phyloP scores from a whole-genome alignment of 2,329 filamentous ascomycete species.

The Monosporascus sp. region DNA sequence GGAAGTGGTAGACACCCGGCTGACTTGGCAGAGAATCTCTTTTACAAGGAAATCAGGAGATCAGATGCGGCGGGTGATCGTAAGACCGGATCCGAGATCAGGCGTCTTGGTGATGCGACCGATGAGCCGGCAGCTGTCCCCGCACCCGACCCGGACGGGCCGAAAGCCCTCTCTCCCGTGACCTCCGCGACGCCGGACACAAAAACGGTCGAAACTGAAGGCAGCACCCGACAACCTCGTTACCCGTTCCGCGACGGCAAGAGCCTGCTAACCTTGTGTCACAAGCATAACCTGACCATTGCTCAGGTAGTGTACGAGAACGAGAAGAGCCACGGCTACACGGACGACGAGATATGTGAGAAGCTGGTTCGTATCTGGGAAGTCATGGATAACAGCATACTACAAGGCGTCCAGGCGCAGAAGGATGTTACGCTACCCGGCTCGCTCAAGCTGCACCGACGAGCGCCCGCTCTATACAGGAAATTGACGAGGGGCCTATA shows the following conservation, averaged over 20 bases:
- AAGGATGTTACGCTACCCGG: conserved; percentile 36
- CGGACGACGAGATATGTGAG: conserved; percentile 41
- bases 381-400: conserved; percentile 46
- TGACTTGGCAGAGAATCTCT: conserved; percentile 46
- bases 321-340: conserved; percentile 45
- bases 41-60: conserved; percentile 45
- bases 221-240: conserved; percentile 29
- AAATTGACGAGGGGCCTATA: conserved; percentile 42
- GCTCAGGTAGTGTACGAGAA: conserved; percentile 48
- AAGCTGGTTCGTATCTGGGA: conserved; percentile 45
- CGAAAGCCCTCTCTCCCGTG: conserved; percentile 4
- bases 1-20: conserved; percentile 30
- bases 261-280: conserved; percentile 40
- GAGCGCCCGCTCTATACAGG: conserved; percentile 40
- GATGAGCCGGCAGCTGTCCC: conserved; percentile 12
- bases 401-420: conserved; percentile 42
- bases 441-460: conserved; percentile 40
- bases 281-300: conserved; percentile 46
- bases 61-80: conserved; percentile 41
- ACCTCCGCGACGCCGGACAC: conserved; percentile 9
- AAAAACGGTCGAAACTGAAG: conserved; percentile 2
- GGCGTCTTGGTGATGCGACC: conserved; percentile 23
- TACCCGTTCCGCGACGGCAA: conserved; percentile 42
- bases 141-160: neutral
- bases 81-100: conserved; percentile 37